These are phyloP conservation scores for Eremothecium sinecaudum DNA, from an alignment of 1,139 yeast genomes.

Conservation along the genomic window DNA sequence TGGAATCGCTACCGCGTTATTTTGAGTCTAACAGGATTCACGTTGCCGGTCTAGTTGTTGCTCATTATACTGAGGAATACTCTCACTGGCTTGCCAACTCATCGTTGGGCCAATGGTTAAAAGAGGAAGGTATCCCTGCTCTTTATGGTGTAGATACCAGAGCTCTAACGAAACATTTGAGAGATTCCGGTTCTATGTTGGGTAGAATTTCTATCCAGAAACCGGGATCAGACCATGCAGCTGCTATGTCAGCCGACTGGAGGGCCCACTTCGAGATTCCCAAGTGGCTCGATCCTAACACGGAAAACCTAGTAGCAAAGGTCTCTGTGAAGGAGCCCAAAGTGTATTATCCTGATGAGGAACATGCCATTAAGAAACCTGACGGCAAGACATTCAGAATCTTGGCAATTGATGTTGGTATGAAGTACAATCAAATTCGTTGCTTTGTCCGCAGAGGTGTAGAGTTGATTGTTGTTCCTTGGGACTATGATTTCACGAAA, in stretches of 20 bases:
- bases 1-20: slow-evolving; percentile 74
- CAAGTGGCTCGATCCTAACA: slow-evolving; percentile 90
- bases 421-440: slow-evolving; percentile 95
- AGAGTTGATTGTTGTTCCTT: slow-evolving; percentile 90
- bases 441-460: slow-evolving; percentile 96
- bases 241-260: slow-evolving; percentile 46
- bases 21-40: slow-evolving; percentile 89
- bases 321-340: slow-evolving; percentile 76
- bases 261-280: slow-evolving; percentile 57
- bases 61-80: slow-evolving; percentile 92
- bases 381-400: slow-evolving; percentile 74
- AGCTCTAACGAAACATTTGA: slow-evolving; percentile 82
- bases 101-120: slow-evolving; percentile 88
- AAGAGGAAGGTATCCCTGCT: slow-evolving; percentile 88
- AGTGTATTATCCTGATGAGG: slow-evolving; percentile 53
- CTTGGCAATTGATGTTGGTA: slow-evolving; percentile 92
- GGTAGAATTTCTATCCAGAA: slow-evolving; percentile 71
- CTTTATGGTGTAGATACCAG: slow-evolving; percentile 97
- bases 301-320: slow-evolving; percentile 79
- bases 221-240: slow-evolving; percentile 34
- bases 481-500: slow-evolving; percentile 75
- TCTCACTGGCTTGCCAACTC: slow-evolving; percentile 90
- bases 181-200: slow-evolving; percentile 86
- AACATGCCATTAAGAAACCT: slow-evolving; percentile 40
- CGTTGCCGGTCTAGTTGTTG: slow-evolving; percentile 94